Percentiles rank a stretch among this genome's conserved stretches.
These are phyloP conservation scores for Pyrenophora tritici-repentis DNA, from an alignment of 2,329 filamentous ascomycete genomes.

Conservation along the genomic window DNA sequence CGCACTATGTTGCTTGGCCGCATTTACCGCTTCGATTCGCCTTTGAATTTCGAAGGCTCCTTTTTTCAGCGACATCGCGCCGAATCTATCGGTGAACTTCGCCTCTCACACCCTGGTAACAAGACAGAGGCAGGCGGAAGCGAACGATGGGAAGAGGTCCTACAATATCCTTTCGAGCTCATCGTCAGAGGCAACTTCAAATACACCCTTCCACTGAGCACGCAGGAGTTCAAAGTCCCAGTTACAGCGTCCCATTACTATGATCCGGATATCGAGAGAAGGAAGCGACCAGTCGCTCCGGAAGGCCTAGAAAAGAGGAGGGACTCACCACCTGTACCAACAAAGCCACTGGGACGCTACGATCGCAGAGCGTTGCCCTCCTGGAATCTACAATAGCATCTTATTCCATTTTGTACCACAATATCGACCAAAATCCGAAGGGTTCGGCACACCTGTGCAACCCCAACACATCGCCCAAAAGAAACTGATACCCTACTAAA, in stretches of 20 bases:
- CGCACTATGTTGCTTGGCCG: conserved; percentile 92
- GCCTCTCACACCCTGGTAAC: conserved; percentile 83
- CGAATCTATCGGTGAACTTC: conserved; percentile 79
- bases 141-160: conserved; percentile 85
- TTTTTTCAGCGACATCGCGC: conserved; percentile 77
- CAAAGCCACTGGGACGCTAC: conserved; percentile 34
- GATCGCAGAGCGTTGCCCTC: conserved; percentile 31
- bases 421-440: conserved; percentile 17
- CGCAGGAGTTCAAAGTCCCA: conserved; percentile 58
- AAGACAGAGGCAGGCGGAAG: conserved; percentile 80
- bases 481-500: conserved; percentile 46
- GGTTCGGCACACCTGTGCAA: conserved; percentile 12
- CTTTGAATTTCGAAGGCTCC: conserved; percentile 85
- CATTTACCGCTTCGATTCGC: conserved; percentile 84
- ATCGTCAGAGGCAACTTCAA: conserved; percentile 90
- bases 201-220: conserved; percentile 70
- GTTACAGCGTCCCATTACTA: conserved; percentile 49
- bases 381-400: conserved; percentile 21
- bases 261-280: conserved; percentile 44
- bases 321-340: conserved; percentile 25
- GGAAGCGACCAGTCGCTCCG: conserved; percentile 27
- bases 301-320: conserved; percentile 15
- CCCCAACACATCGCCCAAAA: conserved; percentile 30
- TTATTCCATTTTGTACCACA: conserved; percentile 27
- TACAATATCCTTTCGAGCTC: conserved; percentile 90